Evolutionary conservation across 225 moss, liverwort and hornwort genomes (phyloP), one percentile per base, ranked within the genome.

Genomic region (Pseudoscleropodium purum): DNA sequence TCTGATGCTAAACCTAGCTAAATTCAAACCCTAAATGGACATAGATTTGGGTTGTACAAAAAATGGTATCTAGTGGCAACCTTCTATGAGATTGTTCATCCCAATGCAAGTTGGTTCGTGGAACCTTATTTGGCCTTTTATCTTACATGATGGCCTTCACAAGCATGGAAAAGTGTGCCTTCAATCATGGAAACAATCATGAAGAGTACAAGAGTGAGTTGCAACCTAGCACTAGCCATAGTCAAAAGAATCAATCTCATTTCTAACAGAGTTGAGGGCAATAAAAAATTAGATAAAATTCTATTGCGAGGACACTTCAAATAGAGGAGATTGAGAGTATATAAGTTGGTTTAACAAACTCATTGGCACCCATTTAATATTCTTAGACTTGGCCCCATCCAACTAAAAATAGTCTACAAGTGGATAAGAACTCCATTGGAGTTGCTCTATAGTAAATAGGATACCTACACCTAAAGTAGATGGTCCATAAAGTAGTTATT

Each of bases 231-330:
- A 23, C 8, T 19, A 52, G 5, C 34, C 0, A 23, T 23, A 13
- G 34, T 76, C 0, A 76, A 76, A 33, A 18, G 34, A 76, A 23
- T 31, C 5, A 21, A 76, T 8, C 3, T 52, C 0, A 0, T 52
- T 34, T 2, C 3, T 34, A 21, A 1, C 0, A 36, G 0, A 77
- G 34, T 52, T 34, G 23, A 77, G 0, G 52, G 34, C 23, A 77
- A 77, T 52, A 0, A 5, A 77, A 49, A 77, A 34, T 3, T 52
- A 0, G 13, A 52, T 2, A 14, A 31, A 77, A 77, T 52, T 52
- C 5, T 21, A 51, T 1, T 34, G 5, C 0, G 0, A 0, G 3
- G 4, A 12, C 2, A 34, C 9, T 52, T 18, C 15, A 36, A 1
- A 21, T 5, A 13, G 8, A 13, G 2, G 8, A 8, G 0, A 20